Conservation (phyloP, 768 basidiomycete genomes). For the Trametes coccinea region DNA sequence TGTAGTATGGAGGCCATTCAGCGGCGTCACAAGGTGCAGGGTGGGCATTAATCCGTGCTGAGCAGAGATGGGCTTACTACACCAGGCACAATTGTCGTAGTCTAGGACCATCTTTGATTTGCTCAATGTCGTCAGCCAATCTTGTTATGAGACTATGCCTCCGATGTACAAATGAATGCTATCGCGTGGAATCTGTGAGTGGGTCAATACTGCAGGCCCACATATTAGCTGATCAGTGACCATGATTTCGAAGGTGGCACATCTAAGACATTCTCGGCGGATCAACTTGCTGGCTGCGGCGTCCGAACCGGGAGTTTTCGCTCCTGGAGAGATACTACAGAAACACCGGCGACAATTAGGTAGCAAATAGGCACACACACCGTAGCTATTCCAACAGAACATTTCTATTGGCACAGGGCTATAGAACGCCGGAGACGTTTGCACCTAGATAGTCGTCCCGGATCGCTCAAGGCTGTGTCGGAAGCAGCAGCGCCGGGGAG, state of each 20-base stretch:
- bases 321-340: not conserved
- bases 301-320: not conserved
- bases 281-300: not conserved
- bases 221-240: not conserved
- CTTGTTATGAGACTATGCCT: too few relatives aligned
- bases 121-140: too few relatives aligned
- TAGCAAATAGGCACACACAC: not conserved
- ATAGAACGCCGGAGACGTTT: not conserved
- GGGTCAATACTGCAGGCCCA: not conserved
- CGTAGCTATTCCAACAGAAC: not conserved
- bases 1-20: too few relatives aligned
- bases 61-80: too few relatives aligned
- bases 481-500: constrained; percentile 9
- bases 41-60: too few relatives aligned
- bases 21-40: too few relatives aligned
- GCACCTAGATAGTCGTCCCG: not conserved
- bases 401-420: not conserved
- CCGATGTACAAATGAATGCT: too few relatives aligned
- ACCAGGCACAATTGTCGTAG: too few relatives aligned
- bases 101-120: too few relatives aligned
- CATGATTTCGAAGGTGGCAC: not conserved
- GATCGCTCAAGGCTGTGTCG: constrained; percentile 14
- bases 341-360: not conserved
- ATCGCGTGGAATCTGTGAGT: not conserved
- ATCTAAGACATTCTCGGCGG: not conserved